Percentiles rank a stretch among this genome's conserved stretches.
Conservation (phyloP, 2,329 filamentous ascomycete species). For the Aspergillus oerlinghausenensis region DNA sequence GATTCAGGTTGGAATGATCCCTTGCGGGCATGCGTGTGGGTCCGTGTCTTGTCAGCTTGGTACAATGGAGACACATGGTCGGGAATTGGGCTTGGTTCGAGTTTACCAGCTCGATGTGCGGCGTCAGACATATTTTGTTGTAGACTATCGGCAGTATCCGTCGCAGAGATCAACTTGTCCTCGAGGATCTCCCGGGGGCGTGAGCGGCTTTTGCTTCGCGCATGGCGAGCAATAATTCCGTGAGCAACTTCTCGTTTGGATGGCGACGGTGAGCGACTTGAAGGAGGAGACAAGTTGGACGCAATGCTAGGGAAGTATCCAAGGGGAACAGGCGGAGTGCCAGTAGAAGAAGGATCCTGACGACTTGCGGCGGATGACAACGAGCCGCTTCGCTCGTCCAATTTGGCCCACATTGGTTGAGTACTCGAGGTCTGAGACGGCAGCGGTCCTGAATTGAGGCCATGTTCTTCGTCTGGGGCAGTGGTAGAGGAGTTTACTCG, state of each 20-base stretch:
- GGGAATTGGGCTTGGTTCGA: constrained; percentile 27
- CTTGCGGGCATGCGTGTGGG: constrained; percentile 23
- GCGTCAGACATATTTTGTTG: constrained; percentile 10
- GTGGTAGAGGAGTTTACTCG: not conserved
- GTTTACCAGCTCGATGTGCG: constrained; percentile 13
- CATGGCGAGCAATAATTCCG: constrained; percentile 38
- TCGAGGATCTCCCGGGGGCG: constrained; percentile 35
- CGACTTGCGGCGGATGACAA: constrained; percentile 51
- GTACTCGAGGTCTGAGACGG: not conserved
- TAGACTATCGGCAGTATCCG: constrained; percentile 12
- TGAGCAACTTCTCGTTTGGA: constrained; percentile 50
- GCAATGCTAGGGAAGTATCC: constrained; percentile 56
- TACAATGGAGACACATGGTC: constrained; percentile 22
- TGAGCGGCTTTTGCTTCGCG: constrained; percentile 35
- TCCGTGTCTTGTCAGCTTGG: constrained; percentile 17
- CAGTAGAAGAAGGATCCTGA: constrained; percentile 36
- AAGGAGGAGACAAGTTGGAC: constrained; percentile 59
- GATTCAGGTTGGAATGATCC: constrained; percentile 44
- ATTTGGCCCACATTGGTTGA: constrained; percentile 42
- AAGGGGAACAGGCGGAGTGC: constrained; percentile 35
- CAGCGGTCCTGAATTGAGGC: not conserved
- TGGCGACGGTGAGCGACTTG: constrained; percentile 62
- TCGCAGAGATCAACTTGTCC: constrained; percentile 16
- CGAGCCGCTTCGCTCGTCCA: constrained; percentile 50
- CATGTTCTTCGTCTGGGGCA: not conserved